These are phyloP conservation scores for Micromonas pusilla DNA, from an alignment of 139 green algal species.

Conservation along the genomic window DNA sequence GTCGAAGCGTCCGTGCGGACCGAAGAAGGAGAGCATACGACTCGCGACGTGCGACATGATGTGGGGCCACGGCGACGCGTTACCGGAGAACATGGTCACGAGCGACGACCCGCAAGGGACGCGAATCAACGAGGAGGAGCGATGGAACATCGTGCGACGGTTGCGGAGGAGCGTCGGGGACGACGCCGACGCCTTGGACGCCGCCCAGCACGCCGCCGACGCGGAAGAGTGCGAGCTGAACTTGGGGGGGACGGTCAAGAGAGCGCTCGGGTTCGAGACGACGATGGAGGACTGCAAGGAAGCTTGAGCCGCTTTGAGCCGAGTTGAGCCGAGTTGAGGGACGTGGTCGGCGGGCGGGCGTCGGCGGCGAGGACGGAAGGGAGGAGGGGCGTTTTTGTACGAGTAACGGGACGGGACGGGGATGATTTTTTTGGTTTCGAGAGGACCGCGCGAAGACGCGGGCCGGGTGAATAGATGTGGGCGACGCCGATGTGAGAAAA, in stretches of 20 bases:
- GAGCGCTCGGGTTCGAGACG: neutral
- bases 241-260: neutral
- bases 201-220: too few species aligned
- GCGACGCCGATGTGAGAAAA: too few species aligned
- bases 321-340: too few species aligned
- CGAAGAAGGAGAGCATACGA: constrained; percentile 44
- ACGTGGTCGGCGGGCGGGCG: too few species aligned
- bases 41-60: constrained; percentile 38
- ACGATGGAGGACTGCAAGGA: neutral
- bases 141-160: neutral
- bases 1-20: constrained; percentile 40
- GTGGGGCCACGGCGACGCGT: neutral
- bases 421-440: too few species aligned
- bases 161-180: neutral
- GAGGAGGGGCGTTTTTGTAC: too few species aligned
- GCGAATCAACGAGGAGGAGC: neutral
- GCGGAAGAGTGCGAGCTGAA: neutral
- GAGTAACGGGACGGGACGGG: too few species aligned
- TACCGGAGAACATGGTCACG: neutral
- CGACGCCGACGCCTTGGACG: neutral
- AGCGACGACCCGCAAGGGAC: neutral
- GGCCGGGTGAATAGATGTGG: too few species aligned
- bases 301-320: too few species aligned
- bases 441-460: too few species aligned
- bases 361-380: too few species aligned